A percentile compares a stretch with the other conserved stretches of the same genome.
Conservation (phyloP, 805 yeast species). For the Candida michaelii region DNA sequence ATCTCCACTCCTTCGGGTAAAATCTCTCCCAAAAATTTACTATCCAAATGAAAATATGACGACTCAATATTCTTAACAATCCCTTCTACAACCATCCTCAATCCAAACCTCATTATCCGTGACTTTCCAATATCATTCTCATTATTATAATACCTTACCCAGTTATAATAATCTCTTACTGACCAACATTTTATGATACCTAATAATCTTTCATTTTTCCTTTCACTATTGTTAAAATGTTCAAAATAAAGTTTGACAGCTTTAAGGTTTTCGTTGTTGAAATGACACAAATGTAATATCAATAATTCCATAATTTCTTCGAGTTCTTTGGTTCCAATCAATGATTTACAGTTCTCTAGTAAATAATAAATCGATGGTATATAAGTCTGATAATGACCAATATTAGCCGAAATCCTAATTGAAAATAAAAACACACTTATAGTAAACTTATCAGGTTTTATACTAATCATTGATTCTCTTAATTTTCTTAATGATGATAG, state of each 20-base stretch:
- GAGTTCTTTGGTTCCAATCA: slow-evolving; percentile 30
- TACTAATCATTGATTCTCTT: slow-evolving; percentile 53
- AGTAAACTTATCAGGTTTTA: slow-evolving; percentile 37
- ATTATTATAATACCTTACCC: slow-evolving; percentile 30
- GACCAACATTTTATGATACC: slow-evolving; percentile 28
- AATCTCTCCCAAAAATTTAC: slow-evolving; percentile 18
- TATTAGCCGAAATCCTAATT: slow-evolving; percentile 42
- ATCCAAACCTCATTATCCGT: slow-evolving; percentile 45
- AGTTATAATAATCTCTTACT: slow-evolving; percentile 27
- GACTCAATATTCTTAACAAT: slow-evolving; percentile 30
- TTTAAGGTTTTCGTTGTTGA: slow-evolving; percentile 28
- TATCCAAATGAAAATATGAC: slow-evolving; percentile 40
- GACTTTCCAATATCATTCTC: slow-evolving; percentile 32
- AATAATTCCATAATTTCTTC: slow-evolving; percentile 42
- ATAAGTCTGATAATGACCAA: slow-evolving; percentile 54
- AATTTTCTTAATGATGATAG: slow-evolving; percentile 45
- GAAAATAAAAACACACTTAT: slow-evolving; percentile 50
- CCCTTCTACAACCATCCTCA: slow-evolving; percentile 25
- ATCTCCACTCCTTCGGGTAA: slow-evolving; percentile 28
- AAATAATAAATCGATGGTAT: slow-evolving; percentile 51
- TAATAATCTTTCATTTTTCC: slow-evolving; percentile 16
- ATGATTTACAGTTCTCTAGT: slow-evolving; percentile 20
- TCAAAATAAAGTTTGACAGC: slow-evolving; percentile 32
- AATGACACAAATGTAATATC: slow-evolving; percentile 47
- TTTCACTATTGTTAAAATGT: slow-evolving; percentile 21